Base-by-base conservation (phyloP, 805 yeast species). In the Pichia ethanolica region DNA sequence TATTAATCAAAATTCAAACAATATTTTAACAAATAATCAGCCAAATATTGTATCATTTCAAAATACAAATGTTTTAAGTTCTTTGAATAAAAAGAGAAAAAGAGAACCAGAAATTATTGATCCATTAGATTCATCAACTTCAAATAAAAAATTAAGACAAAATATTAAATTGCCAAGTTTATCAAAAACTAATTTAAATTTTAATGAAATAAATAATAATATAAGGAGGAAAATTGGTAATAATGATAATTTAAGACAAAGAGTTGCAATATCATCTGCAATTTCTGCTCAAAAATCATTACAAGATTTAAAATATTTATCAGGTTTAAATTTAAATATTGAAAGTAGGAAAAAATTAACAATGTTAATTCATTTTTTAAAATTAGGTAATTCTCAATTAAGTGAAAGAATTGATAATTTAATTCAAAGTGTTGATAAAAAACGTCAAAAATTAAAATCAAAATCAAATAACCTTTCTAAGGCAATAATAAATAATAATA, bases 341-440 rank as follows among this genome's bases (percentile, higher is more conserved):
- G 96, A 88, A 59, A 83, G 90, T 28, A 78, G 87, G 52, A 82
- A 83, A 55, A 75, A 90, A 55, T 62, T 89, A 43, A 82, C 86
- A 36, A 85, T 91, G 60, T 81, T 95, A 58, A 72, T 90, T 43
- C 90, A 89, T 56, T 72, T 90, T 46, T 70, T 89, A 49, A 83
- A 84, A 60, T 71, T 88, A 45, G 97, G 97, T 4, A 89, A 88
- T 59, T 80, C 79, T 49, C 88, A 84, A 58, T 72, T 89, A 34
- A 81, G 83, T 43, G 71, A 77, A 44, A 81, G 88, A 55, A 85
- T 89, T 20, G 73, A 72, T 47, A 74, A 73, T 50, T 69, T 89
- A 33, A 62, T 67, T 41, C 56, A 62, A 11, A 50, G 57, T 14
- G 62, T 67, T 30, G 68, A 65, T 45, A 48, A 47, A 4, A 61